Base-by-base conservation (phyloP, 148 eudicot genomes). In the Oxyria digyna region DNA sequence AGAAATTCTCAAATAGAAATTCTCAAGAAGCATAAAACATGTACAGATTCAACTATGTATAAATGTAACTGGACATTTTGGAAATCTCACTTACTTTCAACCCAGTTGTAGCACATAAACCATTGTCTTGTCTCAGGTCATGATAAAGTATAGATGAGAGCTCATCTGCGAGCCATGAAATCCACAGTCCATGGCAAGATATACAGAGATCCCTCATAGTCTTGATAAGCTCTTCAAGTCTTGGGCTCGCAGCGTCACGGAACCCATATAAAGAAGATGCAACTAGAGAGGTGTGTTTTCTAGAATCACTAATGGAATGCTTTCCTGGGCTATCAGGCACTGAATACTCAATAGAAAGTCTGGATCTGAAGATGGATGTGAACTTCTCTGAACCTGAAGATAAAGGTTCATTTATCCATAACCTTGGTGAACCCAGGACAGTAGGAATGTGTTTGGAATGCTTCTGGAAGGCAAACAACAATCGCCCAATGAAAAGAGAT, bases 341-440 rank as follows among this genome's bases (percentile, higher is more conserved):
- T 21, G 74, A 50, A 64, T 89, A 76, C 64, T 86, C 96, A 70
- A 78, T 6, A 8, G 82, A 71, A 52, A 75, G 68, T 59, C 83
- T 80, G 38, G 83, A 81, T 81, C 85, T 87, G 69, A 81, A 69
- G 54, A 78, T 49, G 69, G 83, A 62, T 40, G 80, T 75, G 14
- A 85, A 63, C 73, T 76, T 80, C 71, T 81, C 85, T 59, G 84
- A 77, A 69, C 71, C 71, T 62, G 78, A 78, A 74, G 66, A 76
- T 33, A 42, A 23, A 23, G 81, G 74, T 65, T 85, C 87, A 75
- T 62, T 84, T 70, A 83, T 79, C 99, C 99, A 94, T 57, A 75
- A 76, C 72, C 87, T 83, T 15, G 99, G 97, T 52, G 97, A 87
- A 65, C 99, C 99, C 72, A 94, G 86, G 71, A 94, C 79, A 37